phyloP scores from a whole-genome alignment of 2,329 filamentous ascomycete genomes.

The Capronia epimyces region DNA sequence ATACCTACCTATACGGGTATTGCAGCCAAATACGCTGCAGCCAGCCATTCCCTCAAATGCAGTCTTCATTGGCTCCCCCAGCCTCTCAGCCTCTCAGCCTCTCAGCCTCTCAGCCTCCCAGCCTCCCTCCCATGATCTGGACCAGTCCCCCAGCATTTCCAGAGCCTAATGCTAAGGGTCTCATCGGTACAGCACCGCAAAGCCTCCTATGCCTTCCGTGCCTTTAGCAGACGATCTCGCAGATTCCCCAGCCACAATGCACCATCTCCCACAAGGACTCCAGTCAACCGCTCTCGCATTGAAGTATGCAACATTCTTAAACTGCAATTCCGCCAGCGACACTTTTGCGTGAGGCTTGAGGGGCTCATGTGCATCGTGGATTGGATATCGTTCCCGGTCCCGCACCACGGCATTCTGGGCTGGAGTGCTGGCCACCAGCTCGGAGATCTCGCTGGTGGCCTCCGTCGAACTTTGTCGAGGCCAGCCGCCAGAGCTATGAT shows the following conservation, averaged over 20 bases:
- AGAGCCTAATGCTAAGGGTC: background rate
- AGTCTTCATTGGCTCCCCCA: background rate
- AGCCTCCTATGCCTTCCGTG: conserved; percentile 13
- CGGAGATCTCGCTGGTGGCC: conserved; percentile 16
- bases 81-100: background rate
- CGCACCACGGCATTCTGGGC: background rate
- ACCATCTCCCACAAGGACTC: conserved; percentile 28
- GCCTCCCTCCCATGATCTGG: no score
- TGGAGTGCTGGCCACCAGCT: background rate
- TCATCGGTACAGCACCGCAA: conserved; percentile 19
- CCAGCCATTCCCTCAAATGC: no score
- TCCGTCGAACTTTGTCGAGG: conserved; percentile 16
- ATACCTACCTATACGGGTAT: no score
- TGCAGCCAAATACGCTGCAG: no score
- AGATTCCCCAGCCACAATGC: conserved; percentile 26
- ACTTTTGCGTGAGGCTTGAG: conserved; percentile 19
- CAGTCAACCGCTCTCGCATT: conserved; percentile 23
- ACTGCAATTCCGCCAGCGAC: conserved; percentile 17
- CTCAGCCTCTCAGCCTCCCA: no score
- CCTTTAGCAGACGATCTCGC: background rate
- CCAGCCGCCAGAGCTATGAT: conserved; percentile 10
- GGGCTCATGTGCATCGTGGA: conserved; percentile 16
- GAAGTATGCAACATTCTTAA: conserved; percentile 15
- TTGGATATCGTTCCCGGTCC: conserved; percentile 20
- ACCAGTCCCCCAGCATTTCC: background rate